Percentiles rank a stretch among this genome's conserved stretches.
Conservation (phyloP, 2,329 filamentous ascomycete genomes). For the Fusarium sp. region DNA sequence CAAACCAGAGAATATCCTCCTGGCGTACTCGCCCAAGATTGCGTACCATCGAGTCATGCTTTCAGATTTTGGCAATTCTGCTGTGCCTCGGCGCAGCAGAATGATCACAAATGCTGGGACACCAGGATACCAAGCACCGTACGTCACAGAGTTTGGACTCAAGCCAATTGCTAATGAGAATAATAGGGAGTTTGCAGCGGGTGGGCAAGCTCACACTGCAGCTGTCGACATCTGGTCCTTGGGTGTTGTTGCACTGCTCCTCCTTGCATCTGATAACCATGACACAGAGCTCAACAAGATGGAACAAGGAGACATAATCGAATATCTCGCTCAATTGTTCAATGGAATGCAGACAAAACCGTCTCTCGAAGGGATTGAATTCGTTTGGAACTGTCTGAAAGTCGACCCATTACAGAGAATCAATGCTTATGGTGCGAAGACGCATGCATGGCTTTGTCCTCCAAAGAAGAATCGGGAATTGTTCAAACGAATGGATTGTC, state of each 20-base stretch:
- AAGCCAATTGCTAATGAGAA: conserved; percentile 1
- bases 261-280: conserved; percentile 42
- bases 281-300: conserved; percentile 42
- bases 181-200: conserved; percentile 51
- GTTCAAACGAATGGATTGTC: conserved; percentile 46
- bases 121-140: conserved; percentile 60
- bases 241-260: conserved; percentile 55
- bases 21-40: conserved; percentile 55
- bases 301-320: conserved; percentile 39
- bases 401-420: conserved; percentile 40
- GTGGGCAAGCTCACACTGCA: conserved; percentile 42
- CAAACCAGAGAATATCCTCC: conserved; percentile 64
- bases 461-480: conserved; percentile 45
- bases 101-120: conserved; percentile 59
- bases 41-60: conserved; percentile 58
- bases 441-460: conserved; percentile 48
- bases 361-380: conserved; percentile 42
- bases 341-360: conserved; percentile 18
- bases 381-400: conserved; percentile 47
- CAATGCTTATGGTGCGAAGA: conserved; percentile 40
- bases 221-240: conserved; percentile 63
- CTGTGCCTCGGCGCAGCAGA: conserved; percentile 51
- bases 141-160: neutral
- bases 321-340: conserved; percentile 27
- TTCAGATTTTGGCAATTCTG: conserved; percentile 62